Evolutionary conservation across 768 basidiomycete species (phyloP).

Genomic region (Mycena sanguinolenta): DNA sequence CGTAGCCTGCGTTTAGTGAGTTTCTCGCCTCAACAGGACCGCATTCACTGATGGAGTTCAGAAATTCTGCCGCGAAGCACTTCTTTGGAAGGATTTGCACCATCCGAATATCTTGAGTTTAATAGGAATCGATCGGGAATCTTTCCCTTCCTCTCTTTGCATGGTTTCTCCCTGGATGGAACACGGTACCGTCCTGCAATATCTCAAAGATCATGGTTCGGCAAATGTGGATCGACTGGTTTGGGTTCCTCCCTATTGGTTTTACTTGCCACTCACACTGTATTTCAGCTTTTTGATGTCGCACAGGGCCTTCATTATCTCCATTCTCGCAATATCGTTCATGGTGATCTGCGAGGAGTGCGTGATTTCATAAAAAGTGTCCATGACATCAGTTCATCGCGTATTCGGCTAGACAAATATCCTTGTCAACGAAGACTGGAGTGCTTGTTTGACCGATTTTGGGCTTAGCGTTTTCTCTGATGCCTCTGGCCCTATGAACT

Average conservation of each 20-base stretch:
- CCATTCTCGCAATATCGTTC: conserved; percentile 2
- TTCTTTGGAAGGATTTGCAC: background rate
- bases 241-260: conserved; percentile 1
- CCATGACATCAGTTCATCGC: background rate
- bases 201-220: background rate
- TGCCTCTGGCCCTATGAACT: background rate
- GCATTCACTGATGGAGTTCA: conserved; percentile 5
- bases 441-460: background rate
- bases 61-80: conserved; percentile 3
- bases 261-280: conserved; percentile 1
- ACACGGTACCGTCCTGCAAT: conserved; percentile 3
- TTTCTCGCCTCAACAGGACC: conserved; percentile 7
- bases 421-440: conserved; percentile 3
- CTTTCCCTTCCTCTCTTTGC: background rate
- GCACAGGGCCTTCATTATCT: conserved; percentile 5
- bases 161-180: conserved; percentile 1
- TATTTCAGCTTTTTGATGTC: conserved; percentile 18
- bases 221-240: conserved; percentile 1
- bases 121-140: conserved; percentile 16
- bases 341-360: conserved; percentile 1
- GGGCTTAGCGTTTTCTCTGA: background rate
- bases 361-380: conserved; percentile 1
- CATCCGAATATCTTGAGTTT: conserved; percentile 13
- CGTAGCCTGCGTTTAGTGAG: conserved; percentile 16
- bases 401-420: background rate